Evolutionary conservation across 345 rosid genomes (phyloP).

Genomic region (Dipteronia sinensis): DNA sequence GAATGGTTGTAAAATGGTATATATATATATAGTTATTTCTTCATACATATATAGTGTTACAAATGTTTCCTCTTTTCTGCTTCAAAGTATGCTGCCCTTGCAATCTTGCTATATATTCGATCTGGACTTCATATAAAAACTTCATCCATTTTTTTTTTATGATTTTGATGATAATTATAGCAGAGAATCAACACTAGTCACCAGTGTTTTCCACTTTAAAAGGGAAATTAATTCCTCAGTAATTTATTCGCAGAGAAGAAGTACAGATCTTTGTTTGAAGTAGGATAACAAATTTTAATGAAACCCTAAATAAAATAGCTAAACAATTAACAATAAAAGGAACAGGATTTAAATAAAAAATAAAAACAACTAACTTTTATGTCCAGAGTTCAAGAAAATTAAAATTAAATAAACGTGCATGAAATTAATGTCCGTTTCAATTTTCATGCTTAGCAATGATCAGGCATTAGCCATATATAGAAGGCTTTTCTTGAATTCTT

Average conservation of each 20-base stretch:
- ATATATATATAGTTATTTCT: no score
- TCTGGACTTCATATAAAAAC: not conserved
- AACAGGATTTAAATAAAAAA: not conserved
- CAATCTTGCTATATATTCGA: slow-evolving; percentile 16
- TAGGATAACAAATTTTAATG: no score
- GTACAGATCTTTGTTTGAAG: not conserved
- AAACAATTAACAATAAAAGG: not conserved
- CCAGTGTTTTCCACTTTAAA: not conserved
- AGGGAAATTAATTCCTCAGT: no score
- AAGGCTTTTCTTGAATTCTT: not conserved
- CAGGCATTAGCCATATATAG: no score
- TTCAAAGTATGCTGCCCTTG: slow-evolving; percentile 8
- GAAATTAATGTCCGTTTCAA: not conserved
- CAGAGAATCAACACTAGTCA: not conserved
- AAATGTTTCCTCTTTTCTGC: not conserved
- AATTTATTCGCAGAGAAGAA: not conserved
- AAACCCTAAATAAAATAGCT: not conserved
- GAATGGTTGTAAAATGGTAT: no score
- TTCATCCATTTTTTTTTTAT: not conserved
- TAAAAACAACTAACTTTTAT: no score
- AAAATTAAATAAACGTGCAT: no score
- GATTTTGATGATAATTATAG: not conserved
- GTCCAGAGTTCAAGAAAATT: no score
- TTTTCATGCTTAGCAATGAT: not conserved
- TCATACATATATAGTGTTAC: no score